Evolutionary conservation across 768 basidiomycete species (phyloP).

Genomic region (Paxillus involutus): DNA sequence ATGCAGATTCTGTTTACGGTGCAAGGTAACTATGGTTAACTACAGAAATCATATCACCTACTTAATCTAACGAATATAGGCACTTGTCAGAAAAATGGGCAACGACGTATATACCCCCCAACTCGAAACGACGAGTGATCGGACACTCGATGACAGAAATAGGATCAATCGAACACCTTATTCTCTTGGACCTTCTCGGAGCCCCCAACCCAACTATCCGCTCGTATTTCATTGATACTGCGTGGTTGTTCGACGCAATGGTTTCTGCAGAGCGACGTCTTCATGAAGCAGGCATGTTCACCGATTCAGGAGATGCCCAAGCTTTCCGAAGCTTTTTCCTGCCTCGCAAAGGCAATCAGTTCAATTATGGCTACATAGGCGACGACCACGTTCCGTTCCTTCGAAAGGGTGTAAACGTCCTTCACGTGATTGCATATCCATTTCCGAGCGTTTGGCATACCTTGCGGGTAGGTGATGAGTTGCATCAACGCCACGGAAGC

Average conservation of each 20-base stretch:
- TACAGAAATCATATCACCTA: background rate
- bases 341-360: conserved; percentile 39
- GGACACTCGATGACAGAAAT: conserved; percentile 60
- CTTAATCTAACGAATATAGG: conserved; percentile 37
- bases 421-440: conserved; percentile 88
- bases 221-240: conserved; percentile 85
- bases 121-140: conserved; percentile 59
- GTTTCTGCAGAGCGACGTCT: conserved; percentile 70
- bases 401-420: conserved; percentile 73
- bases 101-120: conserved; percentile 59
- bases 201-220: conserved; percentile 70
- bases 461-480: conserved; percentile 49
- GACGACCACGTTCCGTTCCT: conserved; percentile 97
- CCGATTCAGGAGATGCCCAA: conserved; percentile 40
- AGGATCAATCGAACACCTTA: conserved; percentile 81
- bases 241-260: conserved; percentile 89
- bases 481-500: background rate
- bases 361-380: conserved; percentile 61
- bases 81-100: conserved; percentile 90
- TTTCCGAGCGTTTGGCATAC: conserved; percentile 94
- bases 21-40: conserved; percentile 56
- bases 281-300: conserved; percentile 61
- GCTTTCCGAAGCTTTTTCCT: conserved; percentile 68
- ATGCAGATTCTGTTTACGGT: conserved; percentile 91
- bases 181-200: conserved; percentile 92